Evolutionary conservation across 148 eudicot species (phyloP).

Genomic region (Fagopyrum tataricum): DNA sequence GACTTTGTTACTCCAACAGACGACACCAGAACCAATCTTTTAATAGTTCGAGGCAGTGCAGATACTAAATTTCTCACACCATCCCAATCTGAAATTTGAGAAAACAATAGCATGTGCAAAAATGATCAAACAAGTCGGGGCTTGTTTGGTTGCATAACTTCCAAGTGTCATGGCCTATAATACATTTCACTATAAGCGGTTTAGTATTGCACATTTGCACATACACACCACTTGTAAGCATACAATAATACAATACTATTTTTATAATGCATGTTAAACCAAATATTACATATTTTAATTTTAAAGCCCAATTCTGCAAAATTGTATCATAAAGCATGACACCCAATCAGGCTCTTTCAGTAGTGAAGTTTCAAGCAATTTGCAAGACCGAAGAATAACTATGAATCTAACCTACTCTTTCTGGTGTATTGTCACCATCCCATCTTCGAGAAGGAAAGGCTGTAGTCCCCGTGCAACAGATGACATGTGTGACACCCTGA

Average conservation of each 20-base stretch:
- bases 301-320: too few relatives aligned
- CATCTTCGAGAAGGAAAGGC: slow-evolving; percentile 95
- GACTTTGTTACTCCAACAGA: slow-evolving; percentile 94
- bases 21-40: slow-evolving; percentile 87
- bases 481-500: slow-evolving; percentile 93
- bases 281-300: too few relatives aligned
- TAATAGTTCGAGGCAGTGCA: slow-evolving; percentile 57
- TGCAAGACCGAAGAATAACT: neutral
- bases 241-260: too few relatives aligned
- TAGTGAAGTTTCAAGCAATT: neutral
- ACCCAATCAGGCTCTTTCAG: too few relatives aligned
- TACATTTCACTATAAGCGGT: too few relatives aligned
- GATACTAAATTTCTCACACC: slow-evolving; percentile 85
- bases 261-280: too few relatives aligned
- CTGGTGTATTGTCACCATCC: slow-evolving; percentile 97
- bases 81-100: slow-evolving; percentile 59
- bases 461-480: slow-evolving; percentile 95
- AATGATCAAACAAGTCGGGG: too few relatives aligned
- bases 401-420: slow-evolving; percentile 72
- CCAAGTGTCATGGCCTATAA: too few relatives aligned
- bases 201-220: too few relatives aligned
- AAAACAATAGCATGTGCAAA: neutral
- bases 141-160: too few relatives aligned
- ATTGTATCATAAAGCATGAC: too few relatives aligned
- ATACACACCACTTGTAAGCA: too few relatives aligned